These are phyloP conservation scores for Ustilago xerochloae DNA, from an alignment of 1,284 basidiomycete species.

Conservation along the genomic window DNA sequence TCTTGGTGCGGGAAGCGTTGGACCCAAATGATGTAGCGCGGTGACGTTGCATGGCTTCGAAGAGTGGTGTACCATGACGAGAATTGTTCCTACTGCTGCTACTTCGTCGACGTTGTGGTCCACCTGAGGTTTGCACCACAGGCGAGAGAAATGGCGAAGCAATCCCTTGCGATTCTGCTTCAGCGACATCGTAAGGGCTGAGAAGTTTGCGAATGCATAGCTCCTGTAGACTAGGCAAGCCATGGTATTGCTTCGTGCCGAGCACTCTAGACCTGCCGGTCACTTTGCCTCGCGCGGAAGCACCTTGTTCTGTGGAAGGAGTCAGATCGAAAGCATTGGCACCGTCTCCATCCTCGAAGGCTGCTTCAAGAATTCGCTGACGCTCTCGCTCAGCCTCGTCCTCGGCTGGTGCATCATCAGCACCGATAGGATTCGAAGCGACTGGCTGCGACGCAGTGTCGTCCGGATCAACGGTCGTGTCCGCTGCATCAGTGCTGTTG, in stretches of 20 bases:
- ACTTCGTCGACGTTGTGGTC: slow-evolving; percentile 25
- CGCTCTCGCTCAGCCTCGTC: slow-evolving; percentile 33
- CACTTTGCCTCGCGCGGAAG: slow-evolving; percentile 14
- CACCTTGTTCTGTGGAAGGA: slow-evolving; percentile 16
- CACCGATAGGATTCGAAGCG: not conserved
- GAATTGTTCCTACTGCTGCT: slow-evolving; percentile 33
- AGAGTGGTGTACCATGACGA: slow-evolving; percentile 26
- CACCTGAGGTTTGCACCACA: slow-evolving; percentile 20
- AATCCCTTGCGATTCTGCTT: slow-evolving; percentile 23
- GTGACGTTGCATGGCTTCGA: slow-evolving; percentile 17
- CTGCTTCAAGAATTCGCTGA: slow-evolving; percentile 47
- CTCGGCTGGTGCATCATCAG: not conserved
- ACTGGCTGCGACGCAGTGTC: slow-evolving; percentile 7
- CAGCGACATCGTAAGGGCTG: slow-evolving; percentile 36
- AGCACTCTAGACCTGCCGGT: slow-evolving; percentile 43
- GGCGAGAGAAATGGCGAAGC: slow-evolving; percentile 44
- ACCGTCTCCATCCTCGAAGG: slow-evolving; percentile 41
- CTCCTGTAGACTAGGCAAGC: slow-evolving; percentile 48
- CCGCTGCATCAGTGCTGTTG: slow-evolving; percentile 15
- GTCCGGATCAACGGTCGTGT: slow-evolving; percentile 14
- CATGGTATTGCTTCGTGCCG: slow-evolving; percentile 23
- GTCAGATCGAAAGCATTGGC: slow-evolving; percentile 27
- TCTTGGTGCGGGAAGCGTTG: slow-evolving; percentile 28
- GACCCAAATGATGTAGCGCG: slow-evolving; percentile 34
- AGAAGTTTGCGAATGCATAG: slow-evolving; percentile 61